phyloP scores from a whole-genome alignment of 1,284 basidiomycete genomes.

The Phylloboletellus chloephorus region DNA sequence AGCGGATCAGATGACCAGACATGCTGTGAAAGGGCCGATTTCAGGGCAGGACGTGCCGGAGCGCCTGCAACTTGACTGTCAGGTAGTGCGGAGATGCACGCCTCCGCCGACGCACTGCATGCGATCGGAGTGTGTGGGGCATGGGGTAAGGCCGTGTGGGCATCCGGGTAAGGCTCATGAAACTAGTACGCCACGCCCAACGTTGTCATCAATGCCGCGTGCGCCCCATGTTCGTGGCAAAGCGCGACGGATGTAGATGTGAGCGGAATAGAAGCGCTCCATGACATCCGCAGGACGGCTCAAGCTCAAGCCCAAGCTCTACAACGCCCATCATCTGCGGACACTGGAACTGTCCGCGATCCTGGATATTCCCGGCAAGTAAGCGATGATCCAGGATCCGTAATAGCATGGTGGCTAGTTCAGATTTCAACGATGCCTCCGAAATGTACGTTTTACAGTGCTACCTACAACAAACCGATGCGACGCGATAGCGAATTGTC shows the following conservation, averaged over 20 bases:
- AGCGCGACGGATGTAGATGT: slow-evolving; percentile 20
- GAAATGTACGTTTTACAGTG: slow-evolving; percentile 25
- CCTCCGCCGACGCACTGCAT: slow-evolving; percentile 21
- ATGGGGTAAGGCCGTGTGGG: slow-evolving; percentile 27
- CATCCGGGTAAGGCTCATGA: slow-evolving; percentile 1
- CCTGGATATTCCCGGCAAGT: slow-evolving; percentile 2
- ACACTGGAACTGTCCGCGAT: too few relatives aligned
- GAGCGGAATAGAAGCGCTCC: slow-evolving; percentile 12
- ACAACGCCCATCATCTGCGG: slow-evolving; percentile 1
- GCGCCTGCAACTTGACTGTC: slow-evolving; percentile 2
- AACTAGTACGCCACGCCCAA: slow-evolving; percentile 11
- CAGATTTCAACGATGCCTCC: slow-evolving; percentile 9
- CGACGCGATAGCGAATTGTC: slow-evolving; percentile 24
- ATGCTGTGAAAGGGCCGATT: too few relatives aligned
- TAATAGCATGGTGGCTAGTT: not conserved
- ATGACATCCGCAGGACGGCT: slow-evolving; percentile 13
- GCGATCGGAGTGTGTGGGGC: slow-evolving; percentile 19
- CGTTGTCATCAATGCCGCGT: slow-evolving; percentile 2
- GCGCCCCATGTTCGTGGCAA: slow-evolving; percentile 8
- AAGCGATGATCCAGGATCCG: slow-evolving; percentile 6
- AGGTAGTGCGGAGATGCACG: slow-evolving; percentile 23
- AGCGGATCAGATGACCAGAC: slow-evolving; percentile 11
- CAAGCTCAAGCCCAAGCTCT: too few relatives aligned
- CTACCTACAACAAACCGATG: slow-evolving; percentile 30
- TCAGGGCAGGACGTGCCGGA: too few relatives aligned